Conservation (phyloP, 192 early-diverging fungal genomes). For the Allomyces arbusculus region DNA sequence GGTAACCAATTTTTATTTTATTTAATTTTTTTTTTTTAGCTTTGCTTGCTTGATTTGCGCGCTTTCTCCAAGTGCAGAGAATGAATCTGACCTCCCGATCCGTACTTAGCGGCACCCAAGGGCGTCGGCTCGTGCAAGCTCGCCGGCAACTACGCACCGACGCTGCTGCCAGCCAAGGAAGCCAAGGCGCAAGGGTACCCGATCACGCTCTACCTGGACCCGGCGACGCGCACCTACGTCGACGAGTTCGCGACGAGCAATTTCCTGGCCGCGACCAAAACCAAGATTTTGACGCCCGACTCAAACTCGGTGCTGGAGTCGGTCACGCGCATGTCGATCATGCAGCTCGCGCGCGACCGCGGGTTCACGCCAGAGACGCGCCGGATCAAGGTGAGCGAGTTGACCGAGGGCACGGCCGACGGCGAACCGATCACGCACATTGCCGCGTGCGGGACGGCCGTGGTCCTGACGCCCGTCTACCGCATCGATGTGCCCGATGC, state of each 20-base stretch:
- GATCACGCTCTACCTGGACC: conserved; percentile 51
- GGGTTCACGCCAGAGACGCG: conserved; percentile 43
- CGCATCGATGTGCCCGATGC: conserved; percentile 17
- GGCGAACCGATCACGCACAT: conserved; percentile 30
- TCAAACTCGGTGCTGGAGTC: conserved; percentile 35
- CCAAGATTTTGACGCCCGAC: conserved; percentile 45
- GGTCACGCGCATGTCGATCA: conserved; percentile 42
- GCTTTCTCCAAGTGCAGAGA: not conserved
- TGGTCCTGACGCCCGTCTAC: conserved; percentile 48
- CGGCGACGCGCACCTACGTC: conserved; percentile 33
- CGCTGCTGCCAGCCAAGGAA: conserved; percentile 28
- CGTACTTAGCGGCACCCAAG: conserved; percentile 19
- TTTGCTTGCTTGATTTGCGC: too few relatives aligned
- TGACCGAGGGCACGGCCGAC: conserved; percentile 16
- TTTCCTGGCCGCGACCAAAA: conserved; percentile 42
- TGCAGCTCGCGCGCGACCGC: conserved; percentile 34
- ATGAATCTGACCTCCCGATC: not conserved
- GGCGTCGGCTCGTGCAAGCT: conserved; percentile 43
- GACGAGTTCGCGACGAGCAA: conserved; percentile 65
- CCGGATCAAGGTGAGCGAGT: conserved; percentile 28
- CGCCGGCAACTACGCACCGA: conserved; percentile 55
- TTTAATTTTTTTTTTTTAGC: too few relatives aligned
- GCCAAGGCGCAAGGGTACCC: conserved; percentile 44
- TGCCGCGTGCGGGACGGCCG: conserved; percentile 53
- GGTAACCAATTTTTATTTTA: not conserved